Conservation (phyloP, 768 basidiomycete species). For the Lactifluus subvellereus region DNA sequence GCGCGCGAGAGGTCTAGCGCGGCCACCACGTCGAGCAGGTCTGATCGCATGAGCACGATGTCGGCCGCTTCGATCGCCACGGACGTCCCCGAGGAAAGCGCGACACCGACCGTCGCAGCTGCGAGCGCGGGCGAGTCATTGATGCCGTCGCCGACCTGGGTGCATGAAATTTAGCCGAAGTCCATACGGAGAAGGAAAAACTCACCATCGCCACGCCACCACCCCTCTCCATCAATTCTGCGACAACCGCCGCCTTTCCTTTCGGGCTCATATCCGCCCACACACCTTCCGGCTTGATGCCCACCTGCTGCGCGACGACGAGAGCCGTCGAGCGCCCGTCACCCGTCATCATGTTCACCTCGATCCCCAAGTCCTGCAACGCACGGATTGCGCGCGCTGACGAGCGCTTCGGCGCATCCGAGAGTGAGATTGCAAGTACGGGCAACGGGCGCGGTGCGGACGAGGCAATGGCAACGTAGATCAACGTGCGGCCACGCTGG, state of each 20-base stretch:
- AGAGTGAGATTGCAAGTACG: constrained; percentile 74
- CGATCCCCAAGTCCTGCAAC: constrained; percentile 83
- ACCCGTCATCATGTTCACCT: constrained; percentile 91
- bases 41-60: constrained; percentile 95
- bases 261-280: constrained; percentile 94
- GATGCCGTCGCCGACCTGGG: constrained; percentile 94
- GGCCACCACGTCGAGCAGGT: constrained; percentile 95
- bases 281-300: constrained; percentile 75
- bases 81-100: constrained; percentile 91
- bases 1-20: constrained; percentile 84
- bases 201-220: constrained; percentile 87
- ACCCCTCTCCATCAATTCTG: constrained; percentile 69
- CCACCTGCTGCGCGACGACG: constrained; percentile 86
- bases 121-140: constrained; percentile 98
- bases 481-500: constrained; percentile 70
- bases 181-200: constrained; percentile 7
- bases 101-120: constrained; percentile 93
- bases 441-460: constrained; percentile 47
- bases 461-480: constrained; percentile 68
- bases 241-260: constrained; percentile 84
- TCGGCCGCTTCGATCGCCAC: constrained; percentile 98
- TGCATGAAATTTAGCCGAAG: neutral
- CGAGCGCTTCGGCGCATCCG: constrained; percentile 83
- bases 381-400: constrained; percentile 78
- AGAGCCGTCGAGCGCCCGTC: constrained; percentile 81